A percentile compares a stretch with the other conserved stretches of the same genome.
phyloP scores from a whole-genome alignment of 1,139 yeast species.

The Scheffersomyces stambukii region DNA sequence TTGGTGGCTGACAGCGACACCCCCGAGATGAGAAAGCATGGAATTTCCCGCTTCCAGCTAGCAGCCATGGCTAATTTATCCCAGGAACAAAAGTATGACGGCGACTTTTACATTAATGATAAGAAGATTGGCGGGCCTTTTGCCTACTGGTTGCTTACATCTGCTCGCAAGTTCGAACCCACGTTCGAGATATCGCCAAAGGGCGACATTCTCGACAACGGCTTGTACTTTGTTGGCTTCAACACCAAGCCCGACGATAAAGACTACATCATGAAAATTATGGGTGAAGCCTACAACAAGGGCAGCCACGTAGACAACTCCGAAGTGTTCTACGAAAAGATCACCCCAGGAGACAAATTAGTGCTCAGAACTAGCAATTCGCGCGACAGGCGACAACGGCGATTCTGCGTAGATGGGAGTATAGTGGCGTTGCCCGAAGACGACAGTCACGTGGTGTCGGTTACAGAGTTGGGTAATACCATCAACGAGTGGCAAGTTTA shows the following conservation, averaged over 20 bases:
- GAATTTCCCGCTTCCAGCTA: slow-evolving; percentile 59
- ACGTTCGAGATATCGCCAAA: slow-evolving; percentile 70
- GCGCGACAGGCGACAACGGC: slow-evolving; percentile 18
- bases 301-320: slow-evolving; percentile 51
- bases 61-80: slow-evolving; percentile 61
- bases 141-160: slow-evolving; percentile 65
- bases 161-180: slow-evolving; percentile 62
- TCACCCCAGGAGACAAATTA: slow-evolving; percentile 22
- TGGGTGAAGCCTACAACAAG: slow-evolving; percentile 54
- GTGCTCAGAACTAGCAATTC: slow-evolving; percentile 20
- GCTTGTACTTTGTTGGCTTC: slow-evolving; percentile 55
- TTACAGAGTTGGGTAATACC: slow-evolving; percentile 19
- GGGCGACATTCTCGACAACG: slow-evolving; percentile 49
- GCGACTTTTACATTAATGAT: slow-evolving; percentile 21
- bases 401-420: slow-evolving; percentile 56
- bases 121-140: slow-evolving; percentile 35
- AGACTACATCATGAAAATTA: slow-evolving; percentile 48
- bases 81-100: slow-evolving; percentile 47
- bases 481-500: slow-evolving; percentile 22
- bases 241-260: slow-evolving; percentile 26
- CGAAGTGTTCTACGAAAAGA: slow-evolving; percentile 39
- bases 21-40: slow-evolving; percentile 60
- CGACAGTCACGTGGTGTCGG: slow-evolving; percentile 13
- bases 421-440: slow-evolving; percentile 28
- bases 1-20: slow-evolving; percentile 77